phyloP scores from a whole-genome alignment of 2,329 filamentous ascomycete species.

The Beauveria australis region DNA sequence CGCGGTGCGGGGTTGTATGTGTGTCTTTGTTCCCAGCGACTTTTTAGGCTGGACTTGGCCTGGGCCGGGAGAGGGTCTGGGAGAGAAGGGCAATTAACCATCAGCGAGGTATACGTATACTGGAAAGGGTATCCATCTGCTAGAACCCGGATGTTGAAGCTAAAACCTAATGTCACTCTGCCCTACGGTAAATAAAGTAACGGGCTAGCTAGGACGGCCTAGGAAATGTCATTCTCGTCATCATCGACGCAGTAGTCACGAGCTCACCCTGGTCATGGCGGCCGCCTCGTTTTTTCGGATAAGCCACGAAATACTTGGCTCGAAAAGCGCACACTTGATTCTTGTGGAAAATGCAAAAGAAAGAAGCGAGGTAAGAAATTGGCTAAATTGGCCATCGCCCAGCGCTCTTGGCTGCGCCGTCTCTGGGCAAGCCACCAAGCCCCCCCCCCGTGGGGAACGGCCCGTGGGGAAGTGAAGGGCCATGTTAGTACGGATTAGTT shows the following conservation, averaged over 20 bases:
- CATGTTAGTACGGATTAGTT: background rate
- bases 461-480: background rate
- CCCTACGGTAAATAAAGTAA: too few species aligned
- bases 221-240: background rate
- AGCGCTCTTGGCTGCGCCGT: background rate
- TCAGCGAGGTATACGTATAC: too few species aligned
- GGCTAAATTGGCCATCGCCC: constrained; percentile 4
- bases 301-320: background rate
- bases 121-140: too few species aligned
- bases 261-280: background rate
- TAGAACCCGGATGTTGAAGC: too few species aligned
- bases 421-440: constrained; percentile 6
- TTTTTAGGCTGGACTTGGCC: too few species aligned
- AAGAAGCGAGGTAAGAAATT: background rate
- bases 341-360: background rate
- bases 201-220: too few species aligned
- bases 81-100: too few species aligned
- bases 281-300: background rate
- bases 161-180: too few species aligned
- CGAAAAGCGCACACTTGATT: background rate
- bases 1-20: too few species aligned
- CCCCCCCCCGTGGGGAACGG: background rate
- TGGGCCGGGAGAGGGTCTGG: too few species aligned
- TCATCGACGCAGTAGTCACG: background rate
- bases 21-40: too few species aligned